These are phyloP conservation scores for Eucalyptus fibrosa DNA, from an alignment of 345 rosid genomes.

Conservation along the genomic window DNA sequence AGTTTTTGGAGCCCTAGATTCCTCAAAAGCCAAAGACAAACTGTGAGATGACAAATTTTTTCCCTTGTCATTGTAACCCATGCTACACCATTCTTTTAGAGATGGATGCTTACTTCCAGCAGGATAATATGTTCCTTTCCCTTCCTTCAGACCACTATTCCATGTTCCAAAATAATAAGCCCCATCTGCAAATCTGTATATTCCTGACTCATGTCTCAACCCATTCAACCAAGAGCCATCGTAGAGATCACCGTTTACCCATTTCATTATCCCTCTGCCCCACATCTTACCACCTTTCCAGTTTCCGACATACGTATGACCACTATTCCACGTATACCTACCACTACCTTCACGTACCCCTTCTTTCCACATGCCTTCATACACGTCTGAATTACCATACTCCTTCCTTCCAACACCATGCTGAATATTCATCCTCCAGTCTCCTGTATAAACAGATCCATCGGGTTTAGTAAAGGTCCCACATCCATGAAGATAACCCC, in stretches of 20 bases:
- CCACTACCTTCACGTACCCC: slow-evolving; percentile 84
- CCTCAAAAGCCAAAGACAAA: slow-evolving; percentile 32
- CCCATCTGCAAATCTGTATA: slow-evolving; percentile 71
- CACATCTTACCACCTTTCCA: slow-evolving; percentile 80
- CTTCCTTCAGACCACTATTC: slow-evolving; percentile 73
- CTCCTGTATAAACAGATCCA: slow-evolving; percentile 53
- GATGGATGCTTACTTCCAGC: slow-evolving; percentile 69
- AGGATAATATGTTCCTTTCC: slow-evolving; percentile 81
- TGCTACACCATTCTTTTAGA: slow-evolving; percentile 32
- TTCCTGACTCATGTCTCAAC: slow-evolving; percentile 65
- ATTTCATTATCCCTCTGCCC: slow-evolving; percentile 88
- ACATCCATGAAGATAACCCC: slow-evolving; percentile 77
- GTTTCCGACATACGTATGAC: slow-evolving; percentile 65
- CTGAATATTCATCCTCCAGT: slow-evolving; percentile 77
- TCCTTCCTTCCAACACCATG: slow-evolving; percentile 81
- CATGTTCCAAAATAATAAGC: slow-evolving; percentile 78
- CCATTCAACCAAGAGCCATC: slow-evolving; percentile 86
- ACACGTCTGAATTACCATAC: slow-evolving; percentile 53
- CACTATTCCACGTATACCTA: slow-evolving; percentile 66
- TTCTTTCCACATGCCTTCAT: slow-evolving; percentile 90
- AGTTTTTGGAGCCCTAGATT: slow-evolving; percentile 13
- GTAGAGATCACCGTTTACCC: slow-evolving; percentile 72
- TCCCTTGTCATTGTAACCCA: slow-evolving; percentile 33
- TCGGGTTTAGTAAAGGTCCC: slow-evolving; percentile 52
- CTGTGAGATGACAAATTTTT: slow-evolving; percentile 27